Base-by-base conservation (phyloP, 805 yeast species). In the Candida awuae region DNA sequence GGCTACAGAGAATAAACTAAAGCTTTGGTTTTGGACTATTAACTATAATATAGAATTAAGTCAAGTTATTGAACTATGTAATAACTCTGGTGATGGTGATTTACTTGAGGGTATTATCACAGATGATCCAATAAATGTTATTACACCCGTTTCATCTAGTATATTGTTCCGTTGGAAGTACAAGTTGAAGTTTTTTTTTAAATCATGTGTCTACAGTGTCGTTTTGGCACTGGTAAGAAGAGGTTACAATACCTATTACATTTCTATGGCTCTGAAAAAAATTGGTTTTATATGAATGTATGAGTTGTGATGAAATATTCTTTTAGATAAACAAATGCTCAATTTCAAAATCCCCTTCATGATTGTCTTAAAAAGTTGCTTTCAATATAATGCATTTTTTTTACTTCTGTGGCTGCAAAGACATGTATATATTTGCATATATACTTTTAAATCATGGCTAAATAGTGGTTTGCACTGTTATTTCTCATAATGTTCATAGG, bases 21-120 rank as follows among this genome's bases (percentile, higher is more conserved):
- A 51, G 28, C 42, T 62, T 13, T 63, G 63, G 62, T 47, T 61
- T 35, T 63, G 67, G 67, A 63, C 67, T 10, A 52, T 61, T 19
- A 63, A 62, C 43, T 35, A 46, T 18, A 39, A 44, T 8, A 32
- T 44, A 14, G 61, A 55, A 20, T 34, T 59, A 8, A 32, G 42
- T 10, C 36, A 42, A 13, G 52, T 53, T 4, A 20, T 46, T 1
- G 32, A 49, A 3, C 20, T 32, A 8, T 52, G 49, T 35, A 15
- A 22, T 6, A 26, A 36, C 8, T 15, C 39, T 4, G 16, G 30
- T 16, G 47, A 42, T 27, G 36, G 44, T 1, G 18, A 31, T 12
- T 35, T 41, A 15, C 29, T 52, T 10, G 43, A 41, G 4, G 60
- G 58, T 25, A 25, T 50, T 15, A 38, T 53, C 25, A 49, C 53